Percentiles rank a stretch among this genome's conserved stretches.
phyloP scores from a whole-genome alignment of 2,329 filamentous ascomycete genomes.

The Pezicula carpinea region DNA sequence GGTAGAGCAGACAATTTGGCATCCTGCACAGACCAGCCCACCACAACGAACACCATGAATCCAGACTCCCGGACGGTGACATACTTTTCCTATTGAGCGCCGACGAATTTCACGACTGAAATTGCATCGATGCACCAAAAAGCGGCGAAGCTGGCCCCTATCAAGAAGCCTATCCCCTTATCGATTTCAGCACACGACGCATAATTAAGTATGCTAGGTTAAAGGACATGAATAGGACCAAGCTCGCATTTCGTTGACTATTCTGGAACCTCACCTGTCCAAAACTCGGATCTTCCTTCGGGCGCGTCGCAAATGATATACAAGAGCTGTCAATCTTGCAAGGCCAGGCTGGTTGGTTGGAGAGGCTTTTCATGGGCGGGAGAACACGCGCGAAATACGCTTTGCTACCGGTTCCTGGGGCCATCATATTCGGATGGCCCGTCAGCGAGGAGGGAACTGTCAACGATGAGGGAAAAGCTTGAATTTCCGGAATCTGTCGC shows the following conservation, averaged over 20 bases:
- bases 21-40: no score
- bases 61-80: background rate
- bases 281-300: conserved; percentile 35
- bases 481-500: conserved; percentile 43
- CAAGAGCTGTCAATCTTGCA: conserved; percentile 20
- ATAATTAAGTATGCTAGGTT: conserved; percentile 54
- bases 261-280: conserved; percentile 42
- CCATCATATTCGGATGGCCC: conserved; percentile 50
- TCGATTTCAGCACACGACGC: conserved; percentile 37
- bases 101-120: conserved; percentile 50
- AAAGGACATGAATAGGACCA: conserved; percentile 48
- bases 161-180: conserved; percentile 55
- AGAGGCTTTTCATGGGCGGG: conserved; percentile 29
- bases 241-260: conserved; percentile 45
- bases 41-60: no score
- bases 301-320: conserved; percentile 20
- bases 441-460: conserved; percentile 49
- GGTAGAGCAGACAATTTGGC: no score
- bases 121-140: conserved; percentile 46
- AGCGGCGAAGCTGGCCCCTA: conserved; percentile 50
- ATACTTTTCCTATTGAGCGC: conserved; percentile 44
- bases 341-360: conserved; percentile 25
- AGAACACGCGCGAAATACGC: conserved; percentile 25
- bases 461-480: conserved; percentile 47
- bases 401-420: conserved; percentile 38